Evolutionary conservation across 1,284 basidiomycete species (phyloP), one percentile per base, ranked within the genome.

Genomic region (Trametes polyzona): DNA sequence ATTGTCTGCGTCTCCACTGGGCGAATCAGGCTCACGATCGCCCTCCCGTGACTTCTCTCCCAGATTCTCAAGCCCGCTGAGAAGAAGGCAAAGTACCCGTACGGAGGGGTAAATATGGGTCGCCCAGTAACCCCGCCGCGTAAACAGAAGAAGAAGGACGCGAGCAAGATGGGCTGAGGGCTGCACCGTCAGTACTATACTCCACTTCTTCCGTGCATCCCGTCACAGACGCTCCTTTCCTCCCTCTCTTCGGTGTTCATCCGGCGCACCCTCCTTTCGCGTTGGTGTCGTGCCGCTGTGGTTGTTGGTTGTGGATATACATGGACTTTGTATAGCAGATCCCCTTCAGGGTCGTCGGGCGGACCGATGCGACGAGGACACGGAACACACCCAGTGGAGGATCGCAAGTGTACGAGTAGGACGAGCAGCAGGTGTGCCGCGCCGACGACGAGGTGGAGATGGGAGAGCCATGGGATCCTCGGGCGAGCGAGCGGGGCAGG

Each of bases 1-100:
- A n/a, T 46, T 46, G 27, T 11, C 9, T 17, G 29, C 19, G 30
- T 40, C 37, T 24, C 21, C 19, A 11, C 12, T 37, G 36, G 43
- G 41, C 43, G 6, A 17, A 48, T 6, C 26, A 27, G 12, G 39
- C 17, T 27, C 54, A 16, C 27, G 21, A 32, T 24, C 21, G 33
- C 33, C 16, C 7, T n/a, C n/a, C 11, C 16, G 1, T 36, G 7
- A 36, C 17, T 32, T 47, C 39, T 33, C 21, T 29, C 52, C 3
- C 70, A 96, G 93, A 98, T 99, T 66, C 81, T 99, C 71, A 99
- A 99, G 80, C 96, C 96, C 42, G 96, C 96, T 35, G 96, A 99
- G 82, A 98, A 98, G 87, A 98, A 98, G 78, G 86, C 90, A 59
- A 95, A 95, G 76, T 95, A 95, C 75, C 88, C 90, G 4, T 92